Evolutionary conservation across 179 eudicot genomes (phyloP), one percentile per base, ranked within the genome.

Genomic region (Actinidia arguta): DNA sequence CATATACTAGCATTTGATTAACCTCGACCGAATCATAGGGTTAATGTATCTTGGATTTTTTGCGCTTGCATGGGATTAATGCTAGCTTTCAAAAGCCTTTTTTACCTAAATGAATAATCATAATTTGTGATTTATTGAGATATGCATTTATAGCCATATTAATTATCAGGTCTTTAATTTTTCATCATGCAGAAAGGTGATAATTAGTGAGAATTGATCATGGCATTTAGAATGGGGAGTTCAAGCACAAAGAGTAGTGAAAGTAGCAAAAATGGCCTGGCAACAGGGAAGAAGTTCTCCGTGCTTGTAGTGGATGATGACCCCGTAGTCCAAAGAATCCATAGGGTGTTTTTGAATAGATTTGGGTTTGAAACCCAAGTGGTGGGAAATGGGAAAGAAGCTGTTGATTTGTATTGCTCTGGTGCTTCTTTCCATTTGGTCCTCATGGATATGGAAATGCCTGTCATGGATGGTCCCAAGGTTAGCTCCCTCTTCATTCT

Each of bases 361-460:
- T 25, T 39, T 63, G 88, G 88, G 20, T 69, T 86, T 44, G 78
- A 73, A 48, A 76, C 84, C 42, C 80, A 55, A 50, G 76, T 64
- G 47, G 88, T 67, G 5, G 83, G 73, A 73, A 86, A 86, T 83
- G 88, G 88, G 39, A 76, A 80, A 81, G 84, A 83, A 77, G 88
- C 86, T 3, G 75, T 86, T 27, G 82, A 83, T 31, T 47, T 86
- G 48, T 80, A 59, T 76, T 61, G 36, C 8, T n/a, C 71, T 3
- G 88, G 88, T 3, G 81, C 83, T 31, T 77, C 63, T 58, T 86
- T 86, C 73, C 78, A 80, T 64, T 54, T 86, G 17, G 78, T 86
- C 42, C 83, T 86, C 52, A 83, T 86, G 88, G 88, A 86, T 74
- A 69, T 70, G 86, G 84, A 86, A 48, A 86, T 86, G 88, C 88